A percentile compares a stretch with the other conserved stretches of the same genome.
Evolutionary conservation across 257 asterid species (phyloP).

Genomic region (Capsicum pubescens): DNA sequence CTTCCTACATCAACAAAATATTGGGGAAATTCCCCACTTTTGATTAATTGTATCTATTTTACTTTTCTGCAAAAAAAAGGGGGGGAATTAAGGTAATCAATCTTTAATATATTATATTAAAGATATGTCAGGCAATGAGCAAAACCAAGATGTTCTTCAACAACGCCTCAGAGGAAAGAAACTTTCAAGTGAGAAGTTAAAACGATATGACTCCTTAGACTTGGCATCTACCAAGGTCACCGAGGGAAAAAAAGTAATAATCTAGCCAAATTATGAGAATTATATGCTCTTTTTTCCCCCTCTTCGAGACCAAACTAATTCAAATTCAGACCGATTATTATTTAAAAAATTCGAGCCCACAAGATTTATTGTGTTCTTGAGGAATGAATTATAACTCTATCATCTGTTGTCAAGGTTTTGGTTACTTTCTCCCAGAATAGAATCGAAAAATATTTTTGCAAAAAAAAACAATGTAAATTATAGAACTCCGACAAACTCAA

Average conservation of each 20-base stretch:
- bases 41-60: not conserved
- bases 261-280: not conserved
- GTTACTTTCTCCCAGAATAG: too few species aligned
- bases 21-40: not conserved
- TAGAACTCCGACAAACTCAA: too few species aligned
- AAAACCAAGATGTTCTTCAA: not conserved
- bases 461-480: too few species aligned
- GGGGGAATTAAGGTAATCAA: not conserved
- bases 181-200: not conserved
- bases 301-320: too few species aligned
- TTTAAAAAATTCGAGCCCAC: too few species aligned
- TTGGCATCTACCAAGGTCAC: conserved; percentile 13
- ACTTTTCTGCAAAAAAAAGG: too few species aligned
- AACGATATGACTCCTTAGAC: conserved; percentile 18
- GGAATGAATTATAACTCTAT: too few species aligned
- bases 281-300: not conserved
- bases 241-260: not conserved
- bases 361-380: too few species aligned
- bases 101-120: not conserved
- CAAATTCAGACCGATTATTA: too few species aligned
- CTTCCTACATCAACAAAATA: not conserved
- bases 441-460: too few species aligned
- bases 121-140: not conserved
- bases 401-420: too few species aligned
- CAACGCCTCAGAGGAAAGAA: not conserved